These are phyloP conservation scores for Microcyclospora tardicrescens DNA, from an alignment of 2,329 filamentous ascomycete species.

Conservation along the genomic window DNA sequence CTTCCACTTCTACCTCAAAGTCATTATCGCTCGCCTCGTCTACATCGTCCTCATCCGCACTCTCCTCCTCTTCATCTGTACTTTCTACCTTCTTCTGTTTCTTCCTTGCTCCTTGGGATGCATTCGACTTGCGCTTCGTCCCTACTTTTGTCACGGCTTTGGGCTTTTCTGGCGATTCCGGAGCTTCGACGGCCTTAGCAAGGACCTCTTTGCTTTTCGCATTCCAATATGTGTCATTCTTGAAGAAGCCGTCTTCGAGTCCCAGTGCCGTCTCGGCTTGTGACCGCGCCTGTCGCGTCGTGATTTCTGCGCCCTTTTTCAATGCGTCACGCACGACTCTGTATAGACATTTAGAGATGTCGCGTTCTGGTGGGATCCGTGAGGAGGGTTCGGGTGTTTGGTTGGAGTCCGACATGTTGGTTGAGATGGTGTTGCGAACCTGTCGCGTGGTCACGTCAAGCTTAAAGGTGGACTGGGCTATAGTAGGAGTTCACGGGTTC, in stretches of 20 bases:
- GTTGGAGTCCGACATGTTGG: slow-evolving; percentile 16
- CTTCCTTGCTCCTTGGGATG: slow-evolving; percentile 8
- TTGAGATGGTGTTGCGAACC: too few relatives aligned
- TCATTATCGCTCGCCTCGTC: slow-evolving; percentile 1
- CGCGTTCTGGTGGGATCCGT: slow-evolving; percentile 21
- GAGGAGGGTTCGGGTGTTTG: slow-evolving; percentile 3
- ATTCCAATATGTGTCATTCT: slow-evolving; percentile 42
- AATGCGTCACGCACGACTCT: slow-evolving; percentile 28
- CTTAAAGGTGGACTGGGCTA: too few relatives aligned
- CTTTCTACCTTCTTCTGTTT: slow-evolving; percentile 14
- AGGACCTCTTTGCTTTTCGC: slow-evolving; percentile 40
- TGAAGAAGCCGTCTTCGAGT: slow-evolving; percentile 43
- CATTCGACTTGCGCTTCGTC: slow-evolving; percentile 20
- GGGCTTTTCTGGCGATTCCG: slow-evolving; percentile 10
- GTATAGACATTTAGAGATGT: slow-evolving; percentile 28
- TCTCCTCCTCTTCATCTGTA: slow-evolving; percentile 1
- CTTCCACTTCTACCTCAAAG: slow-evolving; percentile 1
- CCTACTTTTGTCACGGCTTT: slow-evolving; percentile 12
- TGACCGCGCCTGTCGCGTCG: slow-evolving; percentile 43
- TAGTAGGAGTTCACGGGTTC: too few relatives aligned
- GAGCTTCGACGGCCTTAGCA: slow-evolving; percentile 33
- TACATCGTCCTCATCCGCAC: slow-evolving; percentile 3
- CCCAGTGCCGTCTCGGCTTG: slow-evolving; percentile 40
- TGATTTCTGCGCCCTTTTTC: slow-evolving; percentile 39
- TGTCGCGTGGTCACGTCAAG: too few relatives aligned